Percentiles rank a stretch among this genome's conserved stretches.
Conservation (phyloP, 2,329 filamentous ascomycete species). For the Scolecobasidium constrictum region DNA sequence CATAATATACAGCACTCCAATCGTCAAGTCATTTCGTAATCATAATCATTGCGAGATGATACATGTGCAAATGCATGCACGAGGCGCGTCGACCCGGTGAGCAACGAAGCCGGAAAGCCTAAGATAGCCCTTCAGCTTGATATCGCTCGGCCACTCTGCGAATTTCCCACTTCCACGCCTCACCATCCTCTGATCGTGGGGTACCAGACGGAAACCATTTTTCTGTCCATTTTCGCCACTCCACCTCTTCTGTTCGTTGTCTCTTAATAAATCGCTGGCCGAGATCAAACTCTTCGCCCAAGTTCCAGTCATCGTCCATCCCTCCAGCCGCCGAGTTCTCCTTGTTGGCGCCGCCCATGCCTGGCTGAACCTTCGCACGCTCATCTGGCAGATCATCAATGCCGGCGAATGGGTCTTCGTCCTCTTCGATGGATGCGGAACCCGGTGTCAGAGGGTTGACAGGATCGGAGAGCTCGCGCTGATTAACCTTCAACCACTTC, state of each 20-base stretch:
- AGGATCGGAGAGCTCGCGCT: slow-evolving; percentile 16
- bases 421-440: slow-evolving; percentile 62
- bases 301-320: slow-evolving; percentile 28
- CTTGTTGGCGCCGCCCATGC: slow-evolving; percentile 14
- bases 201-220: slow-evolving; percentile 47
- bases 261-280: slow-evolving; percentile 85
- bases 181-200: slow-evolving; percentile 2
- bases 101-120: no score
- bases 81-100: no score
- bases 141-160: slow-evolving; percentile 8
- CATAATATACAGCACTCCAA: no score
- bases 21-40: no score
- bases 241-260: slow-evolving; percentile 82
- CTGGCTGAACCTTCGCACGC: slow-evolving; percentile 18
- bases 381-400: slow-evolving; percentile 84
- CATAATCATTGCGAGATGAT: no score
- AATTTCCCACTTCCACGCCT: slow-evolving; percentile 8
- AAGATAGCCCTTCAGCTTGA: not conserved
- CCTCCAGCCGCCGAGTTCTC: slow-evolving; percentile 5
- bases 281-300: slow-evolving; percentile 95
- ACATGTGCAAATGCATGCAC: no score
- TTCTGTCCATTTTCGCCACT: slow-evolving; percentile 81
- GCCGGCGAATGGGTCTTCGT: slow-evolving; percentile 89
- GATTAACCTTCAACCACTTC: slow-evolving; percentile 81
- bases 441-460: slow-evolving; percentile 23